Percentiles rank a stretch among this genome's conserved stretches.
These are phyloP conservation scores for Diutina siamensis DNA, from an alignment of 1,139 yeast genomes.

Conservation along the genomic window DNA sequence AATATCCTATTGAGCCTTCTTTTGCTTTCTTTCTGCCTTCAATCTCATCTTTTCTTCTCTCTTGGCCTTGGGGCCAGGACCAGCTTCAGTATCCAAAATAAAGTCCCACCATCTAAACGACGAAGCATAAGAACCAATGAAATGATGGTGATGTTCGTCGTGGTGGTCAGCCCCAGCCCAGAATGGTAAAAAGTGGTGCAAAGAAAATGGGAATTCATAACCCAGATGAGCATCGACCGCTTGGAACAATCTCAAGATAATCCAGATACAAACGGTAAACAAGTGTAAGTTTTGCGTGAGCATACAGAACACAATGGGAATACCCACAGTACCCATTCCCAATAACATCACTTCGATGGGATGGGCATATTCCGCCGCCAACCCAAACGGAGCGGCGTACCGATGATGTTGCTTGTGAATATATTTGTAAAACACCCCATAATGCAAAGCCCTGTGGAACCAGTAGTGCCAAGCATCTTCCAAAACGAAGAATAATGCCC, in stretches of 20 bases:
- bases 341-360: slow-evolving; percentile 35
- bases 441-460: slow-evolving; percentile 34
- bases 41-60: not conserved
- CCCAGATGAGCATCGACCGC: slow-evolving; percentile 40
- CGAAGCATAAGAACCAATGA: slow-evolving; percentile 34
- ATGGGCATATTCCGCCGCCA: slow-evolving; percentile 39
- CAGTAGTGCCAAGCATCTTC: slow-evolving; percentile 41
- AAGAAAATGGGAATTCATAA: slow-evolving; percentile 39
- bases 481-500: slow-evolving; percentile 28
- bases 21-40: slow-evolving; percentile 1
- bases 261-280: slow-evolving; percentile 33
- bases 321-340: slow-evolving; percentile 38
- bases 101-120: slow-evolving; percentile 39
- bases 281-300: slow-evolving; percentile 21
- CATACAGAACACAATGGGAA: slow-evolving; percentile 19
- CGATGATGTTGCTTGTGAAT: slow-evolving; percentile 39
- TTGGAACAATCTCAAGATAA: slow-evolving; percentile 32
- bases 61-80: slow-evolving; percentile 26
- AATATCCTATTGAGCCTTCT: not conserved
- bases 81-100: slow-evolving; percentile 32
- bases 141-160: slow-evolving; percentile 36
- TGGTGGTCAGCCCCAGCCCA: slow-evolving; percentile 45
- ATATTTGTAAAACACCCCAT: slow-evolving; percentile 35
- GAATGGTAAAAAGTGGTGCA: slow-evolving; percentile 32
- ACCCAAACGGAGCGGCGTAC: slow-evolving; percentile 39